Evolutionary conservation across 2,329 filamentous ascomycete genomes (phyloP).

Genomic region (Fusarium vanettenii): DNA sequence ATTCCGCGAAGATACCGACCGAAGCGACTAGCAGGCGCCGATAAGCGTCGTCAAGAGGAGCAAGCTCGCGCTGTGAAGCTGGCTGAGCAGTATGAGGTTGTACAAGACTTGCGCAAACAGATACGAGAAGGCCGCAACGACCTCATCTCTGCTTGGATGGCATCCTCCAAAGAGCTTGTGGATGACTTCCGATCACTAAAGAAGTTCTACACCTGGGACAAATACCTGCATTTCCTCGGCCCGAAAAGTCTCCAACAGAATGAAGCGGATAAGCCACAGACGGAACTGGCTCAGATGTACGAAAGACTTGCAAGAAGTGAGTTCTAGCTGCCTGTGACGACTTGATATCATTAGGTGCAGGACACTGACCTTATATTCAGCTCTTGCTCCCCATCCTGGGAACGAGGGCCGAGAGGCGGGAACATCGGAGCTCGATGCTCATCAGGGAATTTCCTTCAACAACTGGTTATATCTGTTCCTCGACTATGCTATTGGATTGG

Average conservation of each 20-base stretch:
- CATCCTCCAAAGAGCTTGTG: slow-evolving; percentile 67
- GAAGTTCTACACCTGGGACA: slow-evolving; percentile 75
- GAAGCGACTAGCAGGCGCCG: slow-evolving; percentile 58
- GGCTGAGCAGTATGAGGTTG: slow-evolving; percentile 56
- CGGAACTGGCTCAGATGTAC: slow-evolving; percentile 65
- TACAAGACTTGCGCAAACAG: slow-evolving; percentile 55
- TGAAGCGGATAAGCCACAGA: slow-evolving; percentile 46
- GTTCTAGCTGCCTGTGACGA: slow-evolving; percentile 36
- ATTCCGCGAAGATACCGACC: slow-evolving; percentile 58
- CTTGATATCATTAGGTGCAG: not conserved
- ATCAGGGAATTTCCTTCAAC: slow-evolving; percentile 83
- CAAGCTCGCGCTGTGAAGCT: slow-evolving; percentile 54
- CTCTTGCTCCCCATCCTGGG: slow-evolving; percentile 48
- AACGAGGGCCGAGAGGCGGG: slow-evolving; percentile 36
- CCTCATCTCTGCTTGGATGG: slow-evolving; percentile 66
- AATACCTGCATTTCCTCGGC: slow-evolving; percentile 69
- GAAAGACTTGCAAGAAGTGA: slow-evolving; percentile 66
- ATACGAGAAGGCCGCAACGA: slow-evolving; percentile 56
- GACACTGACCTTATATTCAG: slow-evolving; percentile 39
- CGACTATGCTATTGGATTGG: slow-evolving; percentile 83
- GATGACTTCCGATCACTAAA: slow-evolving; percentile 73
- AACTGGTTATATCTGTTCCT: slow-evolving; percentile 92
- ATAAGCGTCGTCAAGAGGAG: slow-evolving; percentile 58
- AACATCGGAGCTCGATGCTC: slow-evolving; percentile 57
- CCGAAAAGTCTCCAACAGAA: slow-evolving; percentile 40